Evolutionary conservation across 164 flowering plant species (phyloP).

Genomic region (Umbellularia californica): DNA sequence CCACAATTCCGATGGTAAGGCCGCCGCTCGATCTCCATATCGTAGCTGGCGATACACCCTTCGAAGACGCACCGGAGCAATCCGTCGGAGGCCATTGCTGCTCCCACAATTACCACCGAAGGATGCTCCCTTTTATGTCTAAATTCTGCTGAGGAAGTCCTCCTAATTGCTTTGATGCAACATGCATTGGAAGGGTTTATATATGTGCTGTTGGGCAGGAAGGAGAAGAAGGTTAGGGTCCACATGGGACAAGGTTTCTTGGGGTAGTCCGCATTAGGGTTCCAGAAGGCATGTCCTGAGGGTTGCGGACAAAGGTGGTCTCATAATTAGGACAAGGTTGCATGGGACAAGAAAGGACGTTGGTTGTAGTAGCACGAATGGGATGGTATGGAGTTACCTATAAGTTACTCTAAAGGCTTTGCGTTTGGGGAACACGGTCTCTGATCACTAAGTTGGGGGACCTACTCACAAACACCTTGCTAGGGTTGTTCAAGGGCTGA

Average conservation of each 20-base stretch:
- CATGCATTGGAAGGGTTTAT: background rate
- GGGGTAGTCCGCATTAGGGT: background rate
- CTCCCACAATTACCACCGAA: background rate
- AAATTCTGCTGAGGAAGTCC: background rate
- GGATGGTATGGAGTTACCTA: background rate
- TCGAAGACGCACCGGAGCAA: conserved; percentile 10
- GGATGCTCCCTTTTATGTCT: background rate
- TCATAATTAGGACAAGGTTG: background rate
- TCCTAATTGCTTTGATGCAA: background rate
- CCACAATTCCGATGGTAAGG: conserved; percentile 37
- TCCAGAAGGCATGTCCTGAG: background rate
- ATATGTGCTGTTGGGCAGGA: background rate
- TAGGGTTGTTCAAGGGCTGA: no score
- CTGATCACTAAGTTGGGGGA: background rate
- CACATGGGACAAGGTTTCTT: background rate
- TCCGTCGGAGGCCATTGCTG: background rate
- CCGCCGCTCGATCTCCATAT: conserved; percentile 27
- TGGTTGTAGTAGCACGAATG: background rate
- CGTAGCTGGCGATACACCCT: conserved; percentile 16
- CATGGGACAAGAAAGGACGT: background rate
- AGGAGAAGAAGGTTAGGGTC: background rate
- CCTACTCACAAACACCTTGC: background rate
- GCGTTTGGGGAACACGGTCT: background rate
- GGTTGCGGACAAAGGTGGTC: background rate
- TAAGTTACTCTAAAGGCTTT: background rate